Evolutionary conservation across 306 rosid species (phyloP).

Genomic region (Quercus aquifolioides): DNA sequence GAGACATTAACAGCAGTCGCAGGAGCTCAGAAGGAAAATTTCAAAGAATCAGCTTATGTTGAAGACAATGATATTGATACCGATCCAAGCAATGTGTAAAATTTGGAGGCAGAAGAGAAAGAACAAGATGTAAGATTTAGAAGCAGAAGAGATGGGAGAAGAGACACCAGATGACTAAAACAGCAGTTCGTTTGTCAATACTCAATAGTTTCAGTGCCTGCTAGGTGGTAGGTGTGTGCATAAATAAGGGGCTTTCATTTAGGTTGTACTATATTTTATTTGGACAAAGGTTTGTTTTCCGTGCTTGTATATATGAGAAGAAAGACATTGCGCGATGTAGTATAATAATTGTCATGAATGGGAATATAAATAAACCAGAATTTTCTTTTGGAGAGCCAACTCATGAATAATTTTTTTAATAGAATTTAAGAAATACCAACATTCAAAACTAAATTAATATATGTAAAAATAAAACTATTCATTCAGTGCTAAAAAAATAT

Average conservation of each 20-base stretch:
- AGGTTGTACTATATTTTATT: neutral
- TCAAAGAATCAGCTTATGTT: constrained; percentile 11
- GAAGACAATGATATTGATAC: constrained; percentile 1
- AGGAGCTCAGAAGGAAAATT: neutral
- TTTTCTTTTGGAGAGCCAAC: no score
- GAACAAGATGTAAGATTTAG: neutral
- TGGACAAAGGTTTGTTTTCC: constrained; percentile 5
- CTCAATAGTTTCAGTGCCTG: neutral
- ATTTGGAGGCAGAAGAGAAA: neutral
- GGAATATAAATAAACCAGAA: neutral
- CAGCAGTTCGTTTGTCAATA: neutral
- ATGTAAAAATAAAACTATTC: no score
- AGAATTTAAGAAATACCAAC: no score
- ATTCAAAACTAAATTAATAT: no score
- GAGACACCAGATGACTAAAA: constrained; percentile 1
- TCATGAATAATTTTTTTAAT: no score
- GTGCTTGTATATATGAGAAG: neutral
- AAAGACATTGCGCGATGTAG: neutral
- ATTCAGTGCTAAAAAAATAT: no score
- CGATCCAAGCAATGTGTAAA: constrained; percentile 3
- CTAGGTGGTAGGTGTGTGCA: constrained; percentile 1
- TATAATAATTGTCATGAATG: neutral
- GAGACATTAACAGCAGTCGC: constrained; percentile 20
- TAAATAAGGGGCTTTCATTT: neutral
- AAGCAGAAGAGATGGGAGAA: neutral